Evolutionary conservation across 345 rosid species (phyloP).

Genomic region (Brassica rapa): DNA sequence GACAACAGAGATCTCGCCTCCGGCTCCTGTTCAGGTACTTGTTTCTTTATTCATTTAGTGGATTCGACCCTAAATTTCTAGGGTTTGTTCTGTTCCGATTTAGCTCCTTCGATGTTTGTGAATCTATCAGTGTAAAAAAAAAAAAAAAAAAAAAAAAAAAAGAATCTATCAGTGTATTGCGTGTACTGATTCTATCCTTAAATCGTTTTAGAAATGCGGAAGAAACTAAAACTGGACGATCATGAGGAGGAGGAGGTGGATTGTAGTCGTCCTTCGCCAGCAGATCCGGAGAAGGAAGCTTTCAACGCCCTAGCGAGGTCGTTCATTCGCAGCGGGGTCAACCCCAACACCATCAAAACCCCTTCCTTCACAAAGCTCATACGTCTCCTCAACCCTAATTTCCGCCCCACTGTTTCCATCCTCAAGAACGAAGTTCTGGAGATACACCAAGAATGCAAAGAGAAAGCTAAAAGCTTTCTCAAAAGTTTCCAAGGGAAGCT

Average conservation of each 20-base stretch:
- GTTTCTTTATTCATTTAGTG: not conserved
- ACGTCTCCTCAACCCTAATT: not conserved
- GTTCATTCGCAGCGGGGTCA: not conserved
- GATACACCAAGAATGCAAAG: slow-evolving; percentile 8
- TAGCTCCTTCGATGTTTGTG: not conserved
- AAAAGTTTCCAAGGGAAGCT: not conserved
- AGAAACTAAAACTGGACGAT: slow-evolving; percentile 2
- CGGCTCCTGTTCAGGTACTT: not conserved
- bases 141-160: too few relatives aligned
- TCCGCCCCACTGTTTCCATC: not conserved
- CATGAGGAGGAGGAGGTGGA: slow-evolving; percentile 8
- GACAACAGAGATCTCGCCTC: not conserved
- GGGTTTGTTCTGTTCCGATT: not conserved
- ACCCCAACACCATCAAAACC: not conserved
- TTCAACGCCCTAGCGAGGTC: not conserved
- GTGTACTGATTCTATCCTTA: not conserved
- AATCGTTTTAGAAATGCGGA: not conserved
- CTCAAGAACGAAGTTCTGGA: not conserved
- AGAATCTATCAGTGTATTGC: not conserved
- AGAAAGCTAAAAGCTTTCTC: slow-evolving; percentile 21
- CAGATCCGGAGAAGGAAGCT: not conserved
- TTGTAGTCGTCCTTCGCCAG: not conserved
- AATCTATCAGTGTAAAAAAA: not conserved
- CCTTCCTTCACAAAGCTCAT: not conserved
- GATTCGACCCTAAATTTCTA: not conserved